Conservation (phyloP, 805 yeast genomes). For the Cyberlindnera amylophila region DNA sequence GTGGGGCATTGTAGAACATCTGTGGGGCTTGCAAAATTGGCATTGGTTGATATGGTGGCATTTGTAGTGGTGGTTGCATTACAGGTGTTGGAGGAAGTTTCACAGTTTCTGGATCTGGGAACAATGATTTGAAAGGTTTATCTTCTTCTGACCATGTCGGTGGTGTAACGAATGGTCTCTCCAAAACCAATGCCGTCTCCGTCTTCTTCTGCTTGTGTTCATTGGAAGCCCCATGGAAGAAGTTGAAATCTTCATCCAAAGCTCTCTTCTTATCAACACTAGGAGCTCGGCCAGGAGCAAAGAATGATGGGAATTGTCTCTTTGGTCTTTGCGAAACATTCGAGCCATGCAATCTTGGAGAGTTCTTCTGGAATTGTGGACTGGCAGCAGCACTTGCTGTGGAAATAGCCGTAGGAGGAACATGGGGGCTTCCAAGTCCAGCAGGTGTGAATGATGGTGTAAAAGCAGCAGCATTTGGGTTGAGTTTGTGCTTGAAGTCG, state of each 20-base stretch:
- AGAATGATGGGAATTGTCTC: constrained; percentile 15
- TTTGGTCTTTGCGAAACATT: constrained; percentile 6
- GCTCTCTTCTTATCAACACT: constrained; percentile 25
- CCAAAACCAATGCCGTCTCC: constrained; percentile 40
- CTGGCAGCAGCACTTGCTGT: constrained; percentile 12
- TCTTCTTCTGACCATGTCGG: constrained; percentile 69
- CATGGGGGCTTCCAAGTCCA: constrained; percentile 10
- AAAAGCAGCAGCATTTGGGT: constrained; percentile 65
- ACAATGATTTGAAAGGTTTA: constrained; percentile 49
- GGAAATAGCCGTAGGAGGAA: not conserved
- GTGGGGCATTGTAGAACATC: constrained; percentile 13
- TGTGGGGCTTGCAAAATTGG: constrained; percentile 23
- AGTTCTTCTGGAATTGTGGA: constrained; percentile 20
- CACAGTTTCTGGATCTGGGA: constrained; percentile 35
- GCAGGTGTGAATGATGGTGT: constrained; percentile 41
- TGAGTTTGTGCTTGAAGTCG: constrained; percentile 47
- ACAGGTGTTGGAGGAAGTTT: constrained; percentile 15
- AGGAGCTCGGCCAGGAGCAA: constrained; percentile 25
- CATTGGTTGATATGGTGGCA: constrained; percentile 11
- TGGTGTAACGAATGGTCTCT: constrained; percentile 64
- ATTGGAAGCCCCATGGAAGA: constrained; percentile 27
- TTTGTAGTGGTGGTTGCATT: constrained; percentile 12
- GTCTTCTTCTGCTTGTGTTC: constrained; percentile 20
- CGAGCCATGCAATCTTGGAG: constrained; percentile 21
- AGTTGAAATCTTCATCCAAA: constrained; percentile 23